Base-by-base conservation (phyloP, 108 stramenopile species). In the Aurantiochytrium sp. region DNA sequence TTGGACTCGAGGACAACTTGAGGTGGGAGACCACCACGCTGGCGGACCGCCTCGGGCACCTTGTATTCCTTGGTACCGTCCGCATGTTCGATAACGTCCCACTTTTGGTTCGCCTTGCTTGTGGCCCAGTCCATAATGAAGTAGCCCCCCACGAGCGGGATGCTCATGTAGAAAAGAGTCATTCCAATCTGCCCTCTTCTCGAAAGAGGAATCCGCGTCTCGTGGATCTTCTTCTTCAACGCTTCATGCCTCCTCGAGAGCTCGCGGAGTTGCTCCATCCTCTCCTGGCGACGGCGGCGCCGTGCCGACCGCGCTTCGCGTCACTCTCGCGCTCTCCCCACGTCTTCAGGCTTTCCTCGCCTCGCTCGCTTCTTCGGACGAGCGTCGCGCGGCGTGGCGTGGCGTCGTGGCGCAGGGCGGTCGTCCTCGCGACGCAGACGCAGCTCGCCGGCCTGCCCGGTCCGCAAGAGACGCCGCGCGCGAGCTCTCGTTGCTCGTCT, bases 21-120 rank as follows among this genome's bases (percentile, higher is more conserved):
- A 8, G 14, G 14, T 6, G 64, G 64, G 42, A 83, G 10, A 23
- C 51, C 76, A 23, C 76, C 76, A 12, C 76, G 45, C 16, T 23
- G n/a, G 49, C 6, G 76, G 43, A 83, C 76, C 44, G 76, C 45
- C 4, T 83, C 49, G 6, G 76, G 76, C 6, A 83, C 51, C n/a
- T 53, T 53, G 51, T 83, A 83, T 23, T 83, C 76, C 23, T 83
- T 83, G 49, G 76, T 83, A 6, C 76, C 76, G 76, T 83, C 76
- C 18, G 45, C 19, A 18, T 83, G 76, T 16, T 83, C 51, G 51
- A 83, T 47, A 12, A 53, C 76, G 43, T 83, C 49, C 76, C 76
- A 83, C 51, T 83, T 83, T 53, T 83, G 45, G 51, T 83, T 83
- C 51, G 76, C 45, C n/a, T 53, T 53, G 49, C 51, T 47, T 16